A percentile compares a stretch with the other conserved stretches of the same genome.
Evolutionary conservation across 345 rosid species (phyloP).

Genomic region (Salix suchowensis): DNA sequence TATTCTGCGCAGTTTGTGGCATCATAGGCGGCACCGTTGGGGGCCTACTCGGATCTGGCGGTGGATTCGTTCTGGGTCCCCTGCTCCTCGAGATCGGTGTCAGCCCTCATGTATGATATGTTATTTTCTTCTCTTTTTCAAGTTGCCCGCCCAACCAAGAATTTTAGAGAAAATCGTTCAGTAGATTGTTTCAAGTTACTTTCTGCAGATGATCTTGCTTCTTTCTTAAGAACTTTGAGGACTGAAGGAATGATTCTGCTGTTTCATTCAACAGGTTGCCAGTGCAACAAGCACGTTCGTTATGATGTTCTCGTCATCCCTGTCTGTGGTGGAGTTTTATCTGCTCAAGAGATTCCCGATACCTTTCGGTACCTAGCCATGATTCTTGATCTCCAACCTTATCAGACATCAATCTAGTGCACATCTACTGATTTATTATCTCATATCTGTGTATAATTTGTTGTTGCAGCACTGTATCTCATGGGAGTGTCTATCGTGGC

Average conservation of each 20-base stretch:
- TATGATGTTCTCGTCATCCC: conserved; percentile 95
- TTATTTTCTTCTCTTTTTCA: not conserved
- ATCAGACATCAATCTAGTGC: not conserved
- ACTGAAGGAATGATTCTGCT: not conserved
- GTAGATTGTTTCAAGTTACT: not conserved
- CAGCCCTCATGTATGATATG: conserved; percentile 64
- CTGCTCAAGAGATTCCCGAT: conserved; percentile 90
- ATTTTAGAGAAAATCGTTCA: too few species aligned
- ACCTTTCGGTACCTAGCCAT: conserved; percentile 52
- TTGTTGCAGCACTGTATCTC: conserved; percentile 58
- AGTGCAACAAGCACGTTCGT: conserved; percentile 97
- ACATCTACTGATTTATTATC: not conserved
- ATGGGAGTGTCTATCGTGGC: conserved; percentile 60
- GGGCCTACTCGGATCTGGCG: conserved; percentile 93
- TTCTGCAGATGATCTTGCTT: not conserved
- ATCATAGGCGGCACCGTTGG: conserved; percentile 84
- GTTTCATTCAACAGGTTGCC: conserved; percentile 52
- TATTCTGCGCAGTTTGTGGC: conserved; percentile 82
- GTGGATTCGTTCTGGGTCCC: conserved; percentile 92
- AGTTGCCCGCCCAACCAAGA: not conserved
- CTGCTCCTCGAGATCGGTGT: conserved; percentile 97
- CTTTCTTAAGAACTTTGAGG: not conserved
- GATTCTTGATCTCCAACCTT: not conserved
- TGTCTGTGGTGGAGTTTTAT: conserved; percentile 93
- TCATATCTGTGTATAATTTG: not conserved